phyloP scores from a whole-genome alignment of 2,329 filamentous ascomycete species.

The Sclerotiophoma versabilis region DNA sequence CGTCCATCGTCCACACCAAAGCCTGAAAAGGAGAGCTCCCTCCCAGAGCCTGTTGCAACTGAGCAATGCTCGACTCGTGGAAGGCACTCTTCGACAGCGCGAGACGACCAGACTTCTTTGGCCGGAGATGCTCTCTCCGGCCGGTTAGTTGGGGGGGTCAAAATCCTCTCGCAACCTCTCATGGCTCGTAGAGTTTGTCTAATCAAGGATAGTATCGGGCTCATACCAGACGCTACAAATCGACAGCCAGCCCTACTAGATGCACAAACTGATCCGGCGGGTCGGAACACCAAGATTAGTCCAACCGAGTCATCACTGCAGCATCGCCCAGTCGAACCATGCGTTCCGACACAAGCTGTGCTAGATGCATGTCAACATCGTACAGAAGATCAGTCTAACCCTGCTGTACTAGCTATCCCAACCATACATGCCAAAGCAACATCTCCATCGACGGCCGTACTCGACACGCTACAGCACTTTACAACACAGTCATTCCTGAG shows the following conservation, averaged over 20 bases:
- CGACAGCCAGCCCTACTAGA: not conserved
- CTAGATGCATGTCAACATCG: not conserved
- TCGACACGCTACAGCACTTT: conserved; percentile 14
- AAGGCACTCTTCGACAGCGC: conserved; percentile 29
- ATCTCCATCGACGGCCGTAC: conserved; percentile 2
- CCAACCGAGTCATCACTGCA: not conserved
- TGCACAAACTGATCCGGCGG: not conserved
- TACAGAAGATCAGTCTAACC: not conserved
- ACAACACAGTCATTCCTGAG: conserved; percentile 41
- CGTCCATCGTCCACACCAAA: conserved; percentile 5
- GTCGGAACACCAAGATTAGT: conserved; percentile 14
- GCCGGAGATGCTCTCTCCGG: conserved; percentile 45
- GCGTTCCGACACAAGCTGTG: not conserved
- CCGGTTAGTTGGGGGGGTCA: conserved; percentile 16
- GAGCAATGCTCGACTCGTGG: conserved; percentile 13
- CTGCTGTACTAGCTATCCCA: not conserved
- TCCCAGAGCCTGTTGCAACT: conserved; percentile 1
- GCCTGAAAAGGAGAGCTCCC: conserved; percentile 17
- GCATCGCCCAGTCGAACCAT: not conserved
- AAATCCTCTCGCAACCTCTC: conserved; percentile 16
- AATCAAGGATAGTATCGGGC: conserved; percentile 6
- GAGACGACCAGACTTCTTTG: conserved; percentile 35
- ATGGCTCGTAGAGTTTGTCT: conserved; percentile 19
- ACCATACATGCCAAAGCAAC: not conserved
- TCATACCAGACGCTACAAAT: conserved; percentile 7